phyloP scores from a whole-genome alignment of 2,329 filamentous ascomycete species.

The Zymoseptoria pseudotritici region DNA sequence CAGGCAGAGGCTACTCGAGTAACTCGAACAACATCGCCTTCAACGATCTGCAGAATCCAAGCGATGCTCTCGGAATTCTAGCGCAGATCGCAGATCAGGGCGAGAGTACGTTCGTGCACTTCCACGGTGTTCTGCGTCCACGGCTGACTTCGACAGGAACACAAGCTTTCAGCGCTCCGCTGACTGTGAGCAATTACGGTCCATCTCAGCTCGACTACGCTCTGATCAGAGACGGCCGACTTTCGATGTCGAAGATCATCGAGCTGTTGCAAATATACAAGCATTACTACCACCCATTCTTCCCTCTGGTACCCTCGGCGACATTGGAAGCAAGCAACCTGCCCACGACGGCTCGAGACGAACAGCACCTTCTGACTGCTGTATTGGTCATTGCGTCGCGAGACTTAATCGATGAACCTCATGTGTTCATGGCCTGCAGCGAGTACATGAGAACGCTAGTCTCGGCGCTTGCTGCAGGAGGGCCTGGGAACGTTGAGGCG shows the following conservation, averaged over 20 bases:
- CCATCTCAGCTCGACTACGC: slow-evolving; percentile 34
- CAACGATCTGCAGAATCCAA: slow-evolving; percentile 42
- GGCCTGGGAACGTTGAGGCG: slow-evolving; percentile 60
- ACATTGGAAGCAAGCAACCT: slow-evolving; percentile 51
- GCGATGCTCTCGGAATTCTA: slow-evolving; percentile 43
- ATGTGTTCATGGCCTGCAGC: slow-evolving; percentile 58
- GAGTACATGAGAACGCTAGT: slow-evolving; percentile 64
- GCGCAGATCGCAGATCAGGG: slow-evolving; percentile 38
- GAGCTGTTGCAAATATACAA: slow-evolving; percentile 53
- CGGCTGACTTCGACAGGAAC: background rate
- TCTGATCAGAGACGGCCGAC: slow-evolving; percentile 34
- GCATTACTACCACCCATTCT: slow-evolving; percentile 61
- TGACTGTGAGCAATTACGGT: background rate
- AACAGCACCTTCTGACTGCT: slow-evolving; percentile 61
- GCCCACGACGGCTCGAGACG: slow-evolving; percentile 50
- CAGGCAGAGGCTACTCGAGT: slow-evolving; percentile 23
- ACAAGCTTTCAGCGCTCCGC: background rate
- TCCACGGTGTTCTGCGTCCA: background rate
- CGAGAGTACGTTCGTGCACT: slow-evolving; percentile 14
- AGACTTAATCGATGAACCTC: slow-evolving; percentile 57
- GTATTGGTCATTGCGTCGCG: slow-evolving; percentile 65
- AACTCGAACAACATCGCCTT: slow-evolving; percentile 29
- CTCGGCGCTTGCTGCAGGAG: slow-evolving; percentile 58
- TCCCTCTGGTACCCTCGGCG: slow-evolving; percentile 57
- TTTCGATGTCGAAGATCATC: slow-evolving; percentile 42